Evolutionary conservation across 106 monocot genomes (phyloP).

Genomic region (Posidonia australis): DNA sequence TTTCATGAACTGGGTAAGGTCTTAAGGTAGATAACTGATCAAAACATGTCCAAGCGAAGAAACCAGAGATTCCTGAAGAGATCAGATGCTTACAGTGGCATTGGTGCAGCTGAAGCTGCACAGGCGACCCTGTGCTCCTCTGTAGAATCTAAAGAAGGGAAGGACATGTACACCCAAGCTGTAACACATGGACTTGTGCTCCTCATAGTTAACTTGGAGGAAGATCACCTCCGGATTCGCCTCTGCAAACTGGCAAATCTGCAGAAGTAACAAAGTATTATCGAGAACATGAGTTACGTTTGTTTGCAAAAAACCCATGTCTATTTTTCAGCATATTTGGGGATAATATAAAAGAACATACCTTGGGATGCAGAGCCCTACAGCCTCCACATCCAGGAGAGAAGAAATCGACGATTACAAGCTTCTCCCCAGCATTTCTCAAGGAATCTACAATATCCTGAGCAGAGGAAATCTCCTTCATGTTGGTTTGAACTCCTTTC

Average conservation of each 20-base stretch:
- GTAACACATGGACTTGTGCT: conserved; percentile 89
- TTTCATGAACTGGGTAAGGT: too few relatives aligned
- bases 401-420: conserved; percentile 86
- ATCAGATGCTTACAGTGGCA: conserved; percentile 53
- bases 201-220: conserved; percentile 79
- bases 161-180: conserved; percentile 90
- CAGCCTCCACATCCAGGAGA: conserved; percentile 91
- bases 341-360: conserved; percentile 1
- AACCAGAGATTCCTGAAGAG: not conserved
- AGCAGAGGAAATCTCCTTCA: conserved; percentile 73
- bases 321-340: not conserved
- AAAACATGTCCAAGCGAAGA: not conserved
- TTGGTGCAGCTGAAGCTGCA: conserved; percentile 97
- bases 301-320: not conserved
- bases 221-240: conserved; percentile 67
- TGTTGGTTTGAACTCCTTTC: conserved; percentile 74
- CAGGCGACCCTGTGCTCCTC: conserved; percentile 79
- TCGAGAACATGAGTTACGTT: not conserved
- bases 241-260: conserved; percentile 92
- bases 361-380: conserved; percentile 83
- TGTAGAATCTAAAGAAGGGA: conserved; percentile 93
- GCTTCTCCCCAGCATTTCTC: conserved; percentile 41
- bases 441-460: conserved; percentile 75
- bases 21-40: not conserved
- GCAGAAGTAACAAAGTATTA: conserved; percentile 2